Conservation (phyloP, 1,284 basidiomycete species). For the Puccinia coronata region DNA sequence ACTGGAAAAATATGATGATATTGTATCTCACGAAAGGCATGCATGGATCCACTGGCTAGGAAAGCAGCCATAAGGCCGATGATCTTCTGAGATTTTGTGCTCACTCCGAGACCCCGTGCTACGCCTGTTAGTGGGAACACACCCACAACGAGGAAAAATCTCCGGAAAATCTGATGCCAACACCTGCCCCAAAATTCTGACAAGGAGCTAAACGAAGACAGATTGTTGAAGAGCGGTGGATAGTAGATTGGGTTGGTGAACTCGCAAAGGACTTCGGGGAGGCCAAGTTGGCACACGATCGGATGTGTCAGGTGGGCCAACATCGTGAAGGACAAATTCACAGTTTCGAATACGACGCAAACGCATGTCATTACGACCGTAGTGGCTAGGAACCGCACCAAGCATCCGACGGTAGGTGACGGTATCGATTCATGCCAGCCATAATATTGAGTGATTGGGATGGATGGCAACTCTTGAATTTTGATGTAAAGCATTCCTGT, state of each 20-base stretch:
- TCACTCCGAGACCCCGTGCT: background rate
- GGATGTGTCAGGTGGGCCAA: constrained; percentile 20
- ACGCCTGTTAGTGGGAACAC: background rate
- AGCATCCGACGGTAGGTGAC: background rate
- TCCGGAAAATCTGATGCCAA: constrained; percentile 22
- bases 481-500: background rate
- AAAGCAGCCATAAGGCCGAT: constrained; percentile 22
- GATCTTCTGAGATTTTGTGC: background rate
- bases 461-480: background rate
- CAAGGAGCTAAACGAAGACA: background rate
- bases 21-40: constrained; percentile 6
- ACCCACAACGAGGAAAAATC: constrained; percentile 24
- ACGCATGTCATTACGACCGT: background rate
- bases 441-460: background rate
- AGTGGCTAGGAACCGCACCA: background rate
- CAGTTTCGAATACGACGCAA: background rate
- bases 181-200: constrained; percentile 31
- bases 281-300: constrained; percentile 2
- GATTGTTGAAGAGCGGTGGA: constrained; percentile 22
- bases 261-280: constrained; percentile 15
- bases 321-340: constrained; percentile 6
- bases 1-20: background rate
- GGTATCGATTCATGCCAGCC: background rate
- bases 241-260: constrained; percentile 24
- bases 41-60: constrained; percentile 21